Conservation (phyloP, 352 stramenopile species). For the Saprolegnia parasitica region DNA sequence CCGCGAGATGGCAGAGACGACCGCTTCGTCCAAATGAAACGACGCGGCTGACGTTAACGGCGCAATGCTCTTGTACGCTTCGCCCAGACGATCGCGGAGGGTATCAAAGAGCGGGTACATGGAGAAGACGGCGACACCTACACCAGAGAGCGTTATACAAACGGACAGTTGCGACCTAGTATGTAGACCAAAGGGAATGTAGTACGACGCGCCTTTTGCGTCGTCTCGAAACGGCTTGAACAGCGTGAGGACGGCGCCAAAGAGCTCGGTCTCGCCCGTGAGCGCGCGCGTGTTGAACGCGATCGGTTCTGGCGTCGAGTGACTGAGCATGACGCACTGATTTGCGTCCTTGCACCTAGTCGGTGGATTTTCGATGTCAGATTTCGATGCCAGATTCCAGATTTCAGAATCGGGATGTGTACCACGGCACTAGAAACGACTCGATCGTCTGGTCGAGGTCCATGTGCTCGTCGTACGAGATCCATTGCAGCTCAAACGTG, state of each 20-base stretch:
- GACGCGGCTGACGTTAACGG: constrained; percentile 36
- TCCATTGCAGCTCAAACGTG: constrained; percentile 25
- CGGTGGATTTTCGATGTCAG: constrained; percentile 28
- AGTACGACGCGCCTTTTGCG: neutral
- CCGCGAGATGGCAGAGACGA: constrained; percentile 65
- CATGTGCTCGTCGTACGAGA: constrained; percentile 37
- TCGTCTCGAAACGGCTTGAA: constrained; percentile 47
- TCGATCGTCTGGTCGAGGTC: constrained; percentile 68
- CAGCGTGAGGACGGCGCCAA: constrained; percentile 70
- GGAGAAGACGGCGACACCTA: constrained; percentile 72
- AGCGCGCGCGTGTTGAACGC: constrained; percentile 79
- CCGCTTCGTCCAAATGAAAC: constrained; percentile 75
- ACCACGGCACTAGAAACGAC: constrained; percentile 67
- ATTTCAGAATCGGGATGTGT: constrained; percentile 31
- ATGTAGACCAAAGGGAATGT: constrained; percentile 50
- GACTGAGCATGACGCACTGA: constrained; percentile 37
- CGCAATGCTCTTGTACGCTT: constrained; percentile 79
- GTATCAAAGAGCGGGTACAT: constrained; percentile 77
- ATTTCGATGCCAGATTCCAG: constrained; percentile 2
- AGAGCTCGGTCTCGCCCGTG: constrained; percentile 62
- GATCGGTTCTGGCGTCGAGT: constrained; percentile 47
- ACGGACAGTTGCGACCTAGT: constrained; percentile 52
- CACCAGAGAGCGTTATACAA: constrained; percentile 38
- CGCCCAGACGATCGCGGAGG: constrained; percentile 67
- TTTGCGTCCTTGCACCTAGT: constrained; percentile 16